Conservation (phyloP, 208 protist genomes). For the Crithidia acanthocephali region DNA sequence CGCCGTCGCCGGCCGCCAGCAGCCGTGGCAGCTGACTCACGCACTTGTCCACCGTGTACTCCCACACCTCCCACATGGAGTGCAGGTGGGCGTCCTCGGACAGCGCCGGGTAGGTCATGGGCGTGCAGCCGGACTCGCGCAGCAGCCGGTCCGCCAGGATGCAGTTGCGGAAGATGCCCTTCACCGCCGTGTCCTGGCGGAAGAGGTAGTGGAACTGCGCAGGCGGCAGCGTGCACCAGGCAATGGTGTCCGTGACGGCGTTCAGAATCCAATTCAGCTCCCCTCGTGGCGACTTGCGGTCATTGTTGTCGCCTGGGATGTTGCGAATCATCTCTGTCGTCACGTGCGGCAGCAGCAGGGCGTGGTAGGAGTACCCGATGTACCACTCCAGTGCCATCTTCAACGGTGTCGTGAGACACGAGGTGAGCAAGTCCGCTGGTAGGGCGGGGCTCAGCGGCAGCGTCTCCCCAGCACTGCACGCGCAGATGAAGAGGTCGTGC, state of each 20-base stretch:
- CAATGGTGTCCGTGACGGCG: slow-evolving; percentile 99
- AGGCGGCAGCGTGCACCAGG: slow-evolving; percentile 95
- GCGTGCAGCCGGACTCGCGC: slow-evolving; percentile 94
- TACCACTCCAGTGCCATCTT: slow-evolving; percentile 97
- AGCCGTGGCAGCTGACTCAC: slow-evolving; percentile 93
- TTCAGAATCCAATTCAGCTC: slow-evolving; percentile 99
- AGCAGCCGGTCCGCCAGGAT: slow-evolving; percentile 98
- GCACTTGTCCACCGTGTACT: slow-evolving; percentile 92
- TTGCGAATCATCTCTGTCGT: slow-evolving; percentile 88
- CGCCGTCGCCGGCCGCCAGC: slow-evolving; percentile 30
- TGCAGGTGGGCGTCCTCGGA: slow-evolving; percentile 95
- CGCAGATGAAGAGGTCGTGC: slow-evolving; percentile 95
- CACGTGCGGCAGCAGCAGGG: slow-evolving; percentile 85
- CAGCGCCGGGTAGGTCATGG: slow-evolving; percentile 94
- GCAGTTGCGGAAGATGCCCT: slow-evolving; percentile 97
- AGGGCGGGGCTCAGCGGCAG: slow-evolving; percentile 97
- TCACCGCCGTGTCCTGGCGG: slow-evolving; percentile 95
- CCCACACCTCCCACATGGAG: slow-evolving; percentile 96
- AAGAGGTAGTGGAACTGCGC: slow-evolving; percentile 96
- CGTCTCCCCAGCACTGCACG: slow-evolving; percentile 94
- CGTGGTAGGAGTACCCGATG: slow-evolving; percentile 75
- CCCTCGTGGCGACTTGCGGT: slow-evolving; percentile 93
- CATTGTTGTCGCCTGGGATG: slow-evolving; percentile 65
- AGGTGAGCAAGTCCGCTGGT: slow-evolving; percentile 99
- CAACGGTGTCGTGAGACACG: slow-evolving; percentile 99